Evolutionary conservation across 2,329 filamentous ascomycete genomes (phyloP).

Genomic region (Trichophyton schoenleinii): DNA sequence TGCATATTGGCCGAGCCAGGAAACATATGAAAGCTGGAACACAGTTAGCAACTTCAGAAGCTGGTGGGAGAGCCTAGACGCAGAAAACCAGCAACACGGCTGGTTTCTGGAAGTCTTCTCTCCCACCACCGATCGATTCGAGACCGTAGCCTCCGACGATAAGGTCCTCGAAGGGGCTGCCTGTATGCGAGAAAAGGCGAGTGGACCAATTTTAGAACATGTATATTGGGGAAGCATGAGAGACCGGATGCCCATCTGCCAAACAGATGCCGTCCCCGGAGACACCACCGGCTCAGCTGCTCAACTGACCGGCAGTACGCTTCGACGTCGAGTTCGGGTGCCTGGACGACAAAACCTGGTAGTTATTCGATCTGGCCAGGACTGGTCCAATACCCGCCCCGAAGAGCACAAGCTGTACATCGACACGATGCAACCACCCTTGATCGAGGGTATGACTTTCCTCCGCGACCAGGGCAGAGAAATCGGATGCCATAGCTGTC

Average conservation of each 20-base stretch:
- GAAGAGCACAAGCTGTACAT: conserved; percentile 35
- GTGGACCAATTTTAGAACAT: conserved; percentile 31
- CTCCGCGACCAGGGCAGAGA: conserved; percentile 32
- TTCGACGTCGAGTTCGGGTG: conserved; percentile 20
- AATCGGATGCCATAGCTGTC: conserved; percentile 35
- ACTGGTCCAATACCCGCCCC: conserved; percentile 32
- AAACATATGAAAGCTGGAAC: conserved; percentile 23
- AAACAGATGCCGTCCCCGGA: conserved; percentile 26
- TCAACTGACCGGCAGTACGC: background rate
- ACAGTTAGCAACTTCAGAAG: conserved; percentile 24
- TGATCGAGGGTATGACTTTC: conserved; percentile 35
- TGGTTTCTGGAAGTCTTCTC: conserved; percentile 36
- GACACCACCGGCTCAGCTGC: conserved; percentile 10
- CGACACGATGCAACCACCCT: conserved; percentile 35
- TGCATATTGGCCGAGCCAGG: conserved; percentile 28
- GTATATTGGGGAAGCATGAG: conserved; percentile 39
- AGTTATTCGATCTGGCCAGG: conserved; percentile 37
- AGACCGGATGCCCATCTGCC: conserved; percentile 30
- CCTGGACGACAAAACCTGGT: conserved; percentile 30
- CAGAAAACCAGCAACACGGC: conserved; percentile 20
- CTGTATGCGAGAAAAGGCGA: conserved; percentile 28
- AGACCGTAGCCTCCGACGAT: conserved; percentile 33
- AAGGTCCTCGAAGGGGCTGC: conserved; percentile 30
- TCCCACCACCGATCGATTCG: conserved; percentile 33
- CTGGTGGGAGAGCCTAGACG: conserved; percentile 28